Evolutionary conservation across 2,329 filamentous ascomycete genomes (phyloP), one percentile per base, ranked within the genome.

Genomic region (Alternaria infectoria): DNA sequence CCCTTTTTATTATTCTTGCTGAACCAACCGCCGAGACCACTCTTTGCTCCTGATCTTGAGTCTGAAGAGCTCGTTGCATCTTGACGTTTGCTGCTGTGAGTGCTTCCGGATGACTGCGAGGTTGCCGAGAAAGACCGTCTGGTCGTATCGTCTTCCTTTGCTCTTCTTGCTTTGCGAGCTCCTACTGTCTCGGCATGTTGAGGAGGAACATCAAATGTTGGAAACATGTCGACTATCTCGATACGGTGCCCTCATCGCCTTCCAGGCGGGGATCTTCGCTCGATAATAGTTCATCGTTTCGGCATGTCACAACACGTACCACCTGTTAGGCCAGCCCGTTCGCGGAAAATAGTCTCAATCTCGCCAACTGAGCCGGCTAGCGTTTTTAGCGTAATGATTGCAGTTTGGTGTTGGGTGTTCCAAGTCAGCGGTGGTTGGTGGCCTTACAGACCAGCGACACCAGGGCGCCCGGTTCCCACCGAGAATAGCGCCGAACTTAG

Each of bases 181-280:
- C 72, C 68, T 28, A 73, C 66, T 4, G 72, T 74, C 64, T 74
- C 72, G 12, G 72, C 68, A 50, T 74, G 71, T 46, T 66, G 64
- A 13, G 71, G 69, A 51, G 71, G 72, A 32, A 72, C 66, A 59
- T 73, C 71, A 55, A 73, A 74, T 23, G 71, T 73, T 44, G 72
- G 72, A 54, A 74, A 74, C 72, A 74, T 74, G 47, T 49, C 54
- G 66, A 57, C 50, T 40, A 55, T 46, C 54, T 60, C 49, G 54
- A 61, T 61, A 36, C 25, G 45, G 44, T 21, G 49, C 55, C 26
- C 55, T 32, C 30, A 58, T 54, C 25, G 15, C 21, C 54, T 47
- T 13, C 23, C 45, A 32, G 44, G 25, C 46, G 47, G 61, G 55
- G 52, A 61, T 54, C 57, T 54, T 57, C 45, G 46, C 57, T 61